Percentiles rank a stretch among this genome's conserved stretches.
phyloP scores from a whole-genome alignment of 2,329 filamentous ascomycete species.

The Verticillium nonalfalfae region DNA sequence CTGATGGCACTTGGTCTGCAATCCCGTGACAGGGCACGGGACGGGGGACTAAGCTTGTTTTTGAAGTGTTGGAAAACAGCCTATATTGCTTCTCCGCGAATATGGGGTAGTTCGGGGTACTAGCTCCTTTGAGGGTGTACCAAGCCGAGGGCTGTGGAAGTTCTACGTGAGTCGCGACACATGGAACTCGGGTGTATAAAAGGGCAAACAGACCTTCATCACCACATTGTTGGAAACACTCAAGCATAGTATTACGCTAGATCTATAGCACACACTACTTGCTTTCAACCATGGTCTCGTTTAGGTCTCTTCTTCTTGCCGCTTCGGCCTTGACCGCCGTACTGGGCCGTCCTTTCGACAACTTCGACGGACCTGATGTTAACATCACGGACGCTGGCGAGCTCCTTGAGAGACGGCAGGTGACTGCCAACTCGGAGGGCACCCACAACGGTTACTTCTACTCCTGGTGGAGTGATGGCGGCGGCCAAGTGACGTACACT shows the following conservation, averaged over 20 bases:
- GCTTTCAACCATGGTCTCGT: neutral
- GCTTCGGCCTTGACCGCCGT: neutral
- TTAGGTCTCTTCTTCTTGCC: constrained; percentile 4
- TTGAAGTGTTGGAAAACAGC: neutral
- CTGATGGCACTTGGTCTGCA: neutral
- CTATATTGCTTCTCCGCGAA: neutral
- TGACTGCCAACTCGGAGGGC: constrained; percentile 39
- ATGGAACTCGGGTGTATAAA: neutral
- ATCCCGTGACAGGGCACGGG: neutral
- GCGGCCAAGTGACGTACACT: constrained; percentile 44
- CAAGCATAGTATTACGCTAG: neutral
- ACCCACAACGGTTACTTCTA: constrained; percentile 54
- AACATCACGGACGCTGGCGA: constrained; percentile 15
- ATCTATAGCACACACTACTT: no score
- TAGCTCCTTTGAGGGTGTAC: neutral
- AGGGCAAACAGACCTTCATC: no score
- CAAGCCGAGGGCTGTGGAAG: neutral
- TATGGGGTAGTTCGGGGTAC: neutral
- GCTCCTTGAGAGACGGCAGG: constrained; percentile 21
- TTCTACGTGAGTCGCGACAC: no score
- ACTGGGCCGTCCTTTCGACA: constrained; percentile 24
- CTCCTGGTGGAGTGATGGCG: constrained; percentile 53
- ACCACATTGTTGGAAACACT: no score
- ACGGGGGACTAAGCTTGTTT: neutral
- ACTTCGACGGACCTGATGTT: constrained; percentile 19